phyloP scores from a whole-genome alignment of 768 basidiomycete species.

The Nidularia sp. region DNA sequence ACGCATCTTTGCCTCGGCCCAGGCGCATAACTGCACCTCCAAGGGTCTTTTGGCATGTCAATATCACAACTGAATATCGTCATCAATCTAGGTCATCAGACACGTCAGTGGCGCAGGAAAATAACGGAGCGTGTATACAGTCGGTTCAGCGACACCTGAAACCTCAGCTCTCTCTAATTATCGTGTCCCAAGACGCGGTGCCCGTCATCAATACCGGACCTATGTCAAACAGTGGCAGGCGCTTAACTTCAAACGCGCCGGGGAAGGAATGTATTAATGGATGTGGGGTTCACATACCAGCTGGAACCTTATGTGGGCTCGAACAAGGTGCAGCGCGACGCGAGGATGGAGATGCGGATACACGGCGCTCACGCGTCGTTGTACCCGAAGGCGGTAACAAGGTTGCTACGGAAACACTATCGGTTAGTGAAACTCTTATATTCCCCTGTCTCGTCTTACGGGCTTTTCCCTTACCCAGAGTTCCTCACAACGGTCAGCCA shows the following conservation, averaged over 20 bases:
- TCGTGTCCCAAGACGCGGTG: no score
- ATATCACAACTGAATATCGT: neutral
- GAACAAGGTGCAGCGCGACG: no score
- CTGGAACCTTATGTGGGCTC: no score
- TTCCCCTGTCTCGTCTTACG: neutral
- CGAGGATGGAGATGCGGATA: no score
- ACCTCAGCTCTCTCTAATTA: neutral
- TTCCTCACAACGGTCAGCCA: neutral
- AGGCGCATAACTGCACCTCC: slow-evolving; percentile 26
- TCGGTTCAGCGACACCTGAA: neutral
- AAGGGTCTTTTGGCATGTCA: slow-evolving; percentile 3
- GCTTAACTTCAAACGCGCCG: no score
- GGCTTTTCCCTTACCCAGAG: neutral
- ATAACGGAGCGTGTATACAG: no score
- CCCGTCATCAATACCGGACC: no score
- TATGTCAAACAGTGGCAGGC: no score
- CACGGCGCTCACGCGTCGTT: no score
- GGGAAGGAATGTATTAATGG: no score
- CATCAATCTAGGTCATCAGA: neutral
- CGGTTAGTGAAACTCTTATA: neutral
- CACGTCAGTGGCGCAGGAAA: neutral
- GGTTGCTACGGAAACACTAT: neutral
- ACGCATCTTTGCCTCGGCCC: slow-evolving; percentile 30
- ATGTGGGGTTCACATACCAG: no score
- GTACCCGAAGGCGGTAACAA: neutral